These are phyloP conservation scores for Diaporthe humulicola DNA, from an alignment of 2,329 filamentous ascomycete genomes.

Conservation along the genomic window DNA sequence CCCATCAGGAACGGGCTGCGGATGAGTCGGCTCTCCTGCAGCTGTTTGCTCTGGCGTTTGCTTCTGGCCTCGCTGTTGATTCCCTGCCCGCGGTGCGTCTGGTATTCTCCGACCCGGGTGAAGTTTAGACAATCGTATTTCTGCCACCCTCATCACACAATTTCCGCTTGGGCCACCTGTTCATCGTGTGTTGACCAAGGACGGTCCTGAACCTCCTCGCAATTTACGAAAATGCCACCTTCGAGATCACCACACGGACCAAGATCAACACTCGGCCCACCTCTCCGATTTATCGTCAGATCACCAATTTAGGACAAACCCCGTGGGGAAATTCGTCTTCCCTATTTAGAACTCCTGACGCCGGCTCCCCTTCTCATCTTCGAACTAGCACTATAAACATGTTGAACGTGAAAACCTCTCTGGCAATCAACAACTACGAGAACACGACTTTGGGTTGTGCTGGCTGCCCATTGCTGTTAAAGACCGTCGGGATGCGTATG, in stretches of 20 bases:
- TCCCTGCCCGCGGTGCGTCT: not conserved
- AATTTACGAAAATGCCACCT: not conserved
- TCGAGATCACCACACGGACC: conserved; percentile 16
- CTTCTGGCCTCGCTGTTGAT: conserved; percentile 16
- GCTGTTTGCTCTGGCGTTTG: not conserved
- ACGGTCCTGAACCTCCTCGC: not conserved
- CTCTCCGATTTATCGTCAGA: not conserved
- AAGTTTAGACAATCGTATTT: not conserved
- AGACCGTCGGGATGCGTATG: conserved; percentile 69
- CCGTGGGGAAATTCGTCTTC: not conserved
- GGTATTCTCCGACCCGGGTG: not conserved
- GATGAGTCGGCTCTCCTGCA: conserved; percentile 2
- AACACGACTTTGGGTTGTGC: conserved; percentile 49
- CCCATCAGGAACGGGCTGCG: conserved; percentile 10
- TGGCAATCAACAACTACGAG: conserved; percentile 40
- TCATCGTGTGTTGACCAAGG: not conserved
- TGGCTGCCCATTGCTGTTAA: conserved; percentile 54
- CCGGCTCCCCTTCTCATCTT: not conserved
- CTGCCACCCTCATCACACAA: not conserved
- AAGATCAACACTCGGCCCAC: conserved; percentile 6
- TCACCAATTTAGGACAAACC: not conserved
- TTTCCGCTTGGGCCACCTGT: conserved; percentile 8
- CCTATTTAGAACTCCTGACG: conserved; percentile 6
- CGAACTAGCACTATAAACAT: not conserved
- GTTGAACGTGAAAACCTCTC: not conserved